These are phyloP conservation scores for Parasitella parasitica DNA, from an alignment of 371 early-diverging fungal species.

Conservation along the genomic window DNA sequence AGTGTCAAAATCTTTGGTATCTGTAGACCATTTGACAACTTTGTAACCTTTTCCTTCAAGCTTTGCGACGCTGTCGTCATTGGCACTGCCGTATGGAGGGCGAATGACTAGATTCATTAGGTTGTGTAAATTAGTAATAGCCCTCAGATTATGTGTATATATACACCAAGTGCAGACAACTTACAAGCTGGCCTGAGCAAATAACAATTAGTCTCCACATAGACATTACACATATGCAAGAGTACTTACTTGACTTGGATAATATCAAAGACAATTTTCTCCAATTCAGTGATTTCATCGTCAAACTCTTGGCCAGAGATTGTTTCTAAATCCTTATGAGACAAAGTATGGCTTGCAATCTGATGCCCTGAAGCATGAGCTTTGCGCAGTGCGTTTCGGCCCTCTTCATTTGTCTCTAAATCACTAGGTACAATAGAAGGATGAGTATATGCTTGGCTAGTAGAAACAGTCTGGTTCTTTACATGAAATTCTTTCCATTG, in stretches of 20 bases:
- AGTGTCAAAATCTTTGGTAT: conserved; percentile 50
- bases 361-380: conserved; percentile 46
- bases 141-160: conserved; percentile 1
- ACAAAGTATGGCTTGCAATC: conserved; percentile 61
- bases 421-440: not conserved
- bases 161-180: not conserved
- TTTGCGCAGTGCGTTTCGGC: conserved; percentile 31
- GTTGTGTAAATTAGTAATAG: no score
- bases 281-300: conserved; percentile 26
- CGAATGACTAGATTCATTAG: conserved; percentile 45
- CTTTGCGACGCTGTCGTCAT: conserved; percentile 16
- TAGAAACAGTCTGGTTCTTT: not conserved
- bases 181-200: conserved; percentile 41
- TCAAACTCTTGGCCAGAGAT: conserved; percentile 22
- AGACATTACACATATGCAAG: no score
- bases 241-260: conserved; percentile 25
- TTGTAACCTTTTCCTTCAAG: conserved; percentile 41
- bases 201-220: not conserved
- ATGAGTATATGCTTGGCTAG: not conserved
- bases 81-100: conserved; percentile 47
- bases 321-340: conserved; percentile 40
- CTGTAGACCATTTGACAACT: conserved; percentile 56
- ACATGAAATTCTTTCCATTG: conserved; percentile 55
- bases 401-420: conserved; percentile 1
- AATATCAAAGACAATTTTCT: conserved; percentile 23